Conservation (phyloP, 2,329 filamentous ascomycete species). For the Diaporthe sp. region DNA sequence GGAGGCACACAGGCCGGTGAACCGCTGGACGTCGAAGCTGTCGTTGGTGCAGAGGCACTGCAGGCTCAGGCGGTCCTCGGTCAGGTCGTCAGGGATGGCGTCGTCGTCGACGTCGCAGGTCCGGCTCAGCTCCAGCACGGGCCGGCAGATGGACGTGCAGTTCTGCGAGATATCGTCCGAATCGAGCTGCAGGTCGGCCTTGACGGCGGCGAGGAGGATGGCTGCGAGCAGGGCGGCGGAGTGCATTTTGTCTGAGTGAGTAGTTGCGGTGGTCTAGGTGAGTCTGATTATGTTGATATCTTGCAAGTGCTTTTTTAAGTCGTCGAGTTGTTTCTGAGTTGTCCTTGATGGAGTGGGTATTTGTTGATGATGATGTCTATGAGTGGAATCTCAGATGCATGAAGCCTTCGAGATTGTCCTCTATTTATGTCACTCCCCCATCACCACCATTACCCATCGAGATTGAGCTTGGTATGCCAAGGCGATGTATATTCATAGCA, state of each 20-base stretch:
- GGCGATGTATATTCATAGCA: conserved; percentile 24
- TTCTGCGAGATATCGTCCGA: conserved; percentile 52
- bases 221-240: conserved; percentile 49
- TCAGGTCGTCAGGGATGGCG: conserved; percentile 50
- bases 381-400: neutral
- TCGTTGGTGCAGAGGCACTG: conserved; percentile 59
- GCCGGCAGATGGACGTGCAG: conserved; percentile 54
- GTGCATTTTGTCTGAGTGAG: conserved; percentile 46
- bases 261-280: neutral
- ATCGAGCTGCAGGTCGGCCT: conserved; percentile 53
- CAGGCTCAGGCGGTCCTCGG: conserved; percentile 54
- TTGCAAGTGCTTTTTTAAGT: neutral
- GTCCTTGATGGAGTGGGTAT: neutral
- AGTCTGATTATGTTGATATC: neutral
- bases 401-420: conserved; percentile 18
- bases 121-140: conserved; percentile 53
- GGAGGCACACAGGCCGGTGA: conserved; percentile 55
- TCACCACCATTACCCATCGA: conserved; percentile 2
- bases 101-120: conserved; percentile 64
- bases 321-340: neutral
- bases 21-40: conserved; percentile 55
- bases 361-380: neutral
- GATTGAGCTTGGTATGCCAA: conserved; percentile 31
- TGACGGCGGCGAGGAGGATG: conserved; percentile 46
- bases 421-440: conserved; percentile 22